Conservation (phyloP, 208 protist genomes). For the Herpetomonas samuelpessoai region DNA sequence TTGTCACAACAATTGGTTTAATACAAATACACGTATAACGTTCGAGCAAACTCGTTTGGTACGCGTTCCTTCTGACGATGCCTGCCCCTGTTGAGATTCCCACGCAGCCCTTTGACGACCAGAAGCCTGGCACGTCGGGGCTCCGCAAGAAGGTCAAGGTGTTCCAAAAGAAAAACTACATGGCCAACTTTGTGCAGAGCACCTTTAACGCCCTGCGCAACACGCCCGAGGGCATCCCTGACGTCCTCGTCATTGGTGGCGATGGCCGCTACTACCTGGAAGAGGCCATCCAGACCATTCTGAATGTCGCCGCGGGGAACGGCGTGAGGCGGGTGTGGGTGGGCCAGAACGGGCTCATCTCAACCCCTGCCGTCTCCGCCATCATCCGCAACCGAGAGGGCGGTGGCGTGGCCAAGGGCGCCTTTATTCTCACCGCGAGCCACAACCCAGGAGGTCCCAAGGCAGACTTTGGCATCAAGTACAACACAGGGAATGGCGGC, state of each 20-base stretch:
- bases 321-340: slow-evolving; percentile 88
- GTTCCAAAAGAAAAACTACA: slow-evolving; percentile 92
- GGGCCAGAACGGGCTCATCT: slow-evolving; percentile 93
- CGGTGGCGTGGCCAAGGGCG: slow-evolving; percentile 54
- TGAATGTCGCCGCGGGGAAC: slow-evolving; percentile 93
- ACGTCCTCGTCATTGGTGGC: slow-evolving; percentile 94
- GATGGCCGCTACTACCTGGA: slow-evolving; percentile 95
- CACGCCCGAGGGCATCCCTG: slow-evolving; percentile 32
- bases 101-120: slow-evolving; percentile 71
- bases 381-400: slow-evolving; percentile 87
- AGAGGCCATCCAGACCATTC: slow-evolving; percentile 94
- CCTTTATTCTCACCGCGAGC: slow-evolving; percentile 97
- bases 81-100: slow-evolving; percentile 27
- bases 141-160: slow-evolving; percentile 95
- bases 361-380: slow-evolving; percentile 95
- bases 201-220: slow-evolving; percentile 90
- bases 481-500: slow-evolving; percentile 97
- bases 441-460: slow-evolving; percentile 98
- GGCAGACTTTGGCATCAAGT: slow-evolving; percentile 99
- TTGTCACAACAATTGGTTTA: too few relatives aligned
- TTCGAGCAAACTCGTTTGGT: too few relatives aligned
- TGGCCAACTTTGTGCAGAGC: slow-evolving; percentile 97
- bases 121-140: slow-evolving; percentile 97
- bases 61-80: too few relatives aligned
- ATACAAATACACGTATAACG: too few relatives aligned